Base-by-base conservation (phyloP, 192 early-diverging fungal species). In the Backusella macrospora region DNA sequence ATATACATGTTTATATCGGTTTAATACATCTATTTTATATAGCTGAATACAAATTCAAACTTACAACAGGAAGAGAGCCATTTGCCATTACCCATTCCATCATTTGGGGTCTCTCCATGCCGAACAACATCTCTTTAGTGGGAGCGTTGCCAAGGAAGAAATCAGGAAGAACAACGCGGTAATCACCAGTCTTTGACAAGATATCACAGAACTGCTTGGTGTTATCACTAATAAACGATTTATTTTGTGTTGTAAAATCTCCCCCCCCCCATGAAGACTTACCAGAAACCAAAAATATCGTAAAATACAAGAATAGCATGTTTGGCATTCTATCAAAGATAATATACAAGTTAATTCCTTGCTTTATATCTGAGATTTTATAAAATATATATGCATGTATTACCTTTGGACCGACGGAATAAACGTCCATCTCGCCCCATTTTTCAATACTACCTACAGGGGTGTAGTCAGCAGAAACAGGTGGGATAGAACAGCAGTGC, bases 91-190 rank as follows among this genome's bases (percentile, higher is more conserved):
- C 3, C 52, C 89, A 91, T 12, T 45, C 68, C 62, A 73, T 74
- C 66, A 91, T 68, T 14, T 76, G 70, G 0, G 26, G 49, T 8
- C 62, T 72, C 13, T 83, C 83, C 26, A 81, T 76, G 0, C 52
- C 12, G 1, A 26, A 59, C 65, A 89, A 26, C 10, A 76, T 79
- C 6, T 83, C 83, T 46, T 69, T 46, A 0, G 74, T 73, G 34
- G 82, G 77, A 15, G 77, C 76, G 8, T 85, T 74, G 14, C 89
- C 87, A 34, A 70, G 72, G 67, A 93, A 86, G 13, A 90, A 74
- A 38, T 93, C 87, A 16, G 92, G 92, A 26, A 88, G 83, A 23
- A 87, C 76, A 0, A 93, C 82, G 46, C 82, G 81, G 81, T 83
- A 91, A 5, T 89, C 78, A 37, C 89, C 63, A 49, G 76, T 18